Evolutionary conservation across 2,329 filamentous ascomycete species (phyloP), one percentile per base, ranked within the genome.

Genomic region (Aspergillaceae sp.): DNA sequence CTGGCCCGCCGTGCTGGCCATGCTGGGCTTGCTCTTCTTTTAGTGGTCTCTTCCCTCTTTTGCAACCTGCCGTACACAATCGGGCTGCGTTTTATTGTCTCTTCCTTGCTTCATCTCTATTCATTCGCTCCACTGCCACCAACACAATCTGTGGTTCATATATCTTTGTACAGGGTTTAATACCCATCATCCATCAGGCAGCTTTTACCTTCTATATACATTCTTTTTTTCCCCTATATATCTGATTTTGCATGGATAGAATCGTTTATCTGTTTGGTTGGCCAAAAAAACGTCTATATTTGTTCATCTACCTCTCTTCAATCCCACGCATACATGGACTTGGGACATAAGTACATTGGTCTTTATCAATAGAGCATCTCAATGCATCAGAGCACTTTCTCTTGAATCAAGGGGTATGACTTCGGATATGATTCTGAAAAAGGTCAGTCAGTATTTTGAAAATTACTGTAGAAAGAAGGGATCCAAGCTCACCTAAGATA

Each of bases 401-500:
- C 61, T 1, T 61, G 58, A 44, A 68, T 63, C 45, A 71, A 60
- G 4, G 61, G 58, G 40, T 70, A 67, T 3, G 62, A 65, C 51
- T 64, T 73, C 0, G 71, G 69, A 30, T 70, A 62, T 11, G 67
- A 71, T 43, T 74, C 69, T 51, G 67, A 45, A 47, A 28, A 28
- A 19, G 19, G 19, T 19, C 19, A 19, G 19, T 43, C n/a, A 43
- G 34, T 29, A 11, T 29, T 19, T 19, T 19, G 7, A 26, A 11
- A 30, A 10, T 28, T 9, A 30, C 4, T 8, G n/a, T 10, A 37
- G 11, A 43, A 4, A 33, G 11, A 11, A 30, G 35, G 28, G 41
- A 40, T 8, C 8, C 47, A 36, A 43, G 53, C 56, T 29, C 47
- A 66, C 62, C 63, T 36, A 67, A 45, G 41, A 64, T 60, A 6